phyloP scores from a whole-genome alignment of 2,329 filamentous ascomycete species.

The Colletotrichum sp. region DNA sequence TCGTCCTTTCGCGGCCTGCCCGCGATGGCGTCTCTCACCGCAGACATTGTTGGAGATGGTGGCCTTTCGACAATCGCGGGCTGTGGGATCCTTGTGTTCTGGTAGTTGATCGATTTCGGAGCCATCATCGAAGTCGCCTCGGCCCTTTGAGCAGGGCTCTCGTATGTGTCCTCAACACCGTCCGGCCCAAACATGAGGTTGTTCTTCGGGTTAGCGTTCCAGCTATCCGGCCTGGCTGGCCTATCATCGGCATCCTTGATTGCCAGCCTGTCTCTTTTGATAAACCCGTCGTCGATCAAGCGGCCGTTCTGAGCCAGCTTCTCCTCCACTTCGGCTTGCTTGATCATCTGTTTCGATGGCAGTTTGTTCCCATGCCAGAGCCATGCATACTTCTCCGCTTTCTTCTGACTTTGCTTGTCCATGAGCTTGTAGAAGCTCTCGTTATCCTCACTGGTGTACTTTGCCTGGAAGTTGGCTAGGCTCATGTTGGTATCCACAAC shows the following conservation, averaged over 20 bases:
- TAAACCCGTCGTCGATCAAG: conserved; percentile 60
- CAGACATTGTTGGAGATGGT: conserved; percentile 82
- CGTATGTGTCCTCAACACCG: conserved; percentile 60
- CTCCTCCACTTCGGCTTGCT: conserved; percentile 66
- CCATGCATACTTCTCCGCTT: conserved; percentile 85
- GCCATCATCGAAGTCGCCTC: conserved; percentile 75
- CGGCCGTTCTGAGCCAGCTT: conserved; percentile 51
- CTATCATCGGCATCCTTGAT: conserved; percentile 73
- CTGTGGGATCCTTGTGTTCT: conserved; percentile 79
- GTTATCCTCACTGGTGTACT: conserved; percentile 97
- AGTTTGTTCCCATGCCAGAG: conserved; percentile 89
- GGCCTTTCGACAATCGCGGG: conserved; percentile 53
- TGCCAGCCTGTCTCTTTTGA: conserved; percentile 60
- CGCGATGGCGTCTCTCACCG: conserved; percentile 82
- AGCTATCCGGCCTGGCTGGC: conserved; percentile 78
- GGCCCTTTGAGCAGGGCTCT: conserved; percentile 70
- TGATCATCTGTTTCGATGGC: conserved; percentile 77
- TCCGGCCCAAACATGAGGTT: conserved; percentile 85
- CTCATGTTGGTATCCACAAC: conserved; percentile 78
- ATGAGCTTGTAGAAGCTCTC: conserved; percentile 94
- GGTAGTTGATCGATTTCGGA: conserved; percentile 79
- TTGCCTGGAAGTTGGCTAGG: conserved; percentile 84
- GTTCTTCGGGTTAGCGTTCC: conserved; percentile 79
- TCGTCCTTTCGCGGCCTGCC: conserved; percentile 69
- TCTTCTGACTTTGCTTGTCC: conserved; percentile 88